Base-by-base conservation (phyloP, 768 basidiomycete species). In the Sarcomyxa edulis region DNA sequence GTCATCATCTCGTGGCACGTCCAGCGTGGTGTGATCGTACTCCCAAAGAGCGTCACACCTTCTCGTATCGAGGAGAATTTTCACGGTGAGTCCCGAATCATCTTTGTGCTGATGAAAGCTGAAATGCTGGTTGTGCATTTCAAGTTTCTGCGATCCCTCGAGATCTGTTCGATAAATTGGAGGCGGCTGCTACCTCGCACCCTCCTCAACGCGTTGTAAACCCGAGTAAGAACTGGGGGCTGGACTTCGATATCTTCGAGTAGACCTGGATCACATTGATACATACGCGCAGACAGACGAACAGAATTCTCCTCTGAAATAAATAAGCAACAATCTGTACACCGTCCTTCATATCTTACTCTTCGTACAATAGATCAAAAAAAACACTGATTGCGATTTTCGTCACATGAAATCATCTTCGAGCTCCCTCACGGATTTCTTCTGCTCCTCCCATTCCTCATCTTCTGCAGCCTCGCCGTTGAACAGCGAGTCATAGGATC, bases 391-490 rank as follows among this genome's bases (percentile, higher is more conserved):
- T 15, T 7, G 12, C 12, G 24, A 19, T 16, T 12, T 27, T 43
- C 39, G 39, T 72, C 63, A 91, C 85, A 92, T 92, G 55, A 92
- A 92, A 55, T 92, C 89, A 34, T 92, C 88, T 56, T 90, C 87
- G 52, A 89, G 64, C 50, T 88, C 89, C 48, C 74, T 71, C 9
- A 78, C 84, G 3, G 78, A 80, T 59, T 76, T 76, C 47, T 64
- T 62, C 16, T 66, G 68, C 8, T 43, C 65, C 22, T 63, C 57
- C 14, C 59, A 63, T 5, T 66, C 65, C 20, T 71, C 68, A 14
- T 64, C 68, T 8, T 78, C 76, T 19, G 79, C 78, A 39, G 72
- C 73, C 31, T 79, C 76, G 2, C 69, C 82, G 18, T 72, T 72
- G 63, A 85, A 89, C 35, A 97, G 62, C 0, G 72, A 66, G 55